A percentile compares a stretch with the other conserved stretches of the same genome.
Evolutionary conservation across 495 filamentous ascomycete species (phyloP).

Genomic region (Pseudoneurospora amorphoporcata): DNA sequence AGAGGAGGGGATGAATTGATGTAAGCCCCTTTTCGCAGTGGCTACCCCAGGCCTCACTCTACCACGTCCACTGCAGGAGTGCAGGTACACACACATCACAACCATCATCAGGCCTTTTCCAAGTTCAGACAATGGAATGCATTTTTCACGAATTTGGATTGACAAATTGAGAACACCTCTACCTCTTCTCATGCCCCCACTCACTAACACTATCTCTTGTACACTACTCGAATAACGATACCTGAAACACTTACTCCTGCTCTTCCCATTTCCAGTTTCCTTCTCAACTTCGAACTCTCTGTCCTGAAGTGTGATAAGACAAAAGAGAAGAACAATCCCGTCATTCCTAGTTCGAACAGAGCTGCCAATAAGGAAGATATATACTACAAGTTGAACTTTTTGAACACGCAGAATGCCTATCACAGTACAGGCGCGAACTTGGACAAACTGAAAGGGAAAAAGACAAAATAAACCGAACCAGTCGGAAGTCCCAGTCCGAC

Average conservation of each 20-base stretch:
- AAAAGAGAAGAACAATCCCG: not conserved
- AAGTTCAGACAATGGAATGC: not conserved
- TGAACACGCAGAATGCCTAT: not conserved
- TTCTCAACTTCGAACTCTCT: not conserved
- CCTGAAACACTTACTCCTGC: not conserved
- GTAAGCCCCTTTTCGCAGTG: not conserved
- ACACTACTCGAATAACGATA: not conserved
- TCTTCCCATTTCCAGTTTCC: not conserved
- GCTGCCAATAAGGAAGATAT: not conserved
- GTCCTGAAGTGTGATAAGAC: not conserved
- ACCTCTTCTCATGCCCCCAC: not conserved
- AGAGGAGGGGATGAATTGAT: not conserved
- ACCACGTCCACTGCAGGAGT: too few relatives aligned
- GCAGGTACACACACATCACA: too few relatives aligned
- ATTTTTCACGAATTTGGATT: not conserved
- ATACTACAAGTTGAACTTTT: not conserved
- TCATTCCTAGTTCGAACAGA: not conserved
- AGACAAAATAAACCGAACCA: not conserved
- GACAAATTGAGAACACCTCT: not conserved
- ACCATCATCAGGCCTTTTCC: too few relatives aligned
- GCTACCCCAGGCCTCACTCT: too few relatives aligned
- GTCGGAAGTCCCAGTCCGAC: not conserved
- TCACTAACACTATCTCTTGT: not conserved
- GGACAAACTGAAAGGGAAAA: not conserved
- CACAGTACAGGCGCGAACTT: not conserved